Conservation (phyloP, 495 filamentous ascomycete species). For the Daldinia loculata region DNA sequence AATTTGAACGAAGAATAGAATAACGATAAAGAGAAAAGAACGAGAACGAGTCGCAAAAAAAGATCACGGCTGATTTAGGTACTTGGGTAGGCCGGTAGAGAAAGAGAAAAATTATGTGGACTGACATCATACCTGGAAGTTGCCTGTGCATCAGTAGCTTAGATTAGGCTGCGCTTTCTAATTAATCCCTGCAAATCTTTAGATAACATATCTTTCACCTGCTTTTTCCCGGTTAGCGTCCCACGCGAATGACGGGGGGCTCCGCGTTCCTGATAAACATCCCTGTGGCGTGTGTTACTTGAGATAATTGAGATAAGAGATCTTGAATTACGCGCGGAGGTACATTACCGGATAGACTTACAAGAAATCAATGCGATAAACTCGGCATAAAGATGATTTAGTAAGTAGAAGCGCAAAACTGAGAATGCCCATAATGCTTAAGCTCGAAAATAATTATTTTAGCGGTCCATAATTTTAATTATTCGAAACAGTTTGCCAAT, state of each 20-base stretch:
- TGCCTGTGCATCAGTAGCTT: neutral
- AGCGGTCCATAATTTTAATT: neutral
- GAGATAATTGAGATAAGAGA: slow-evolving; percentile 22
- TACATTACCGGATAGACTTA: neutral
- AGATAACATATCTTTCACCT: slow-evolving; percentile 17
- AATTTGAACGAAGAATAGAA: neutral
- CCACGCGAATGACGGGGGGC: slow-evolving; percentile 10
- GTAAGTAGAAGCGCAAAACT: neutral
- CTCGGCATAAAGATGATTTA: too few species aligned
- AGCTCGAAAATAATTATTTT: neutral
- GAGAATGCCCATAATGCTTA: neutral
- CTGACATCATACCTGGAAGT: slow-evolving; percentile 36
- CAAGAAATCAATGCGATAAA: neutral
- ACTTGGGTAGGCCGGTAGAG: neutral
- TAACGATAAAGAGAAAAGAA: slow-evolving; percentile 6
- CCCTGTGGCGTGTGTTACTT: slow-evolving; percentile 17
- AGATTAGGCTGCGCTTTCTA: neutral
- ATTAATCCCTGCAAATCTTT: neutral
- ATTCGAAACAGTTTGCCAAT: neutral
- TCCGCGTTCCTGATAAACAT: slow-evolving; percentile 5
- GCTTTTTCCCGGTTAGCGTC: slow-evolving; percentile 21
- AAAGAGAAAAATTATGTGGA: slow-evolving; percentile 15
- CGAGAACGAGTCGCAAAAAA: slow-evolving; percentile 17
- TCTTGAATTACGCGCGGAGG: neutral
- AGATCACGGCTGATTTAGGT: slow-evolving; percentile 21